These are phyloP conservation scores for Barnettozyma populi DNA, from an alignment of 805 yeast species.

Conservation along the genomic window DNA sequence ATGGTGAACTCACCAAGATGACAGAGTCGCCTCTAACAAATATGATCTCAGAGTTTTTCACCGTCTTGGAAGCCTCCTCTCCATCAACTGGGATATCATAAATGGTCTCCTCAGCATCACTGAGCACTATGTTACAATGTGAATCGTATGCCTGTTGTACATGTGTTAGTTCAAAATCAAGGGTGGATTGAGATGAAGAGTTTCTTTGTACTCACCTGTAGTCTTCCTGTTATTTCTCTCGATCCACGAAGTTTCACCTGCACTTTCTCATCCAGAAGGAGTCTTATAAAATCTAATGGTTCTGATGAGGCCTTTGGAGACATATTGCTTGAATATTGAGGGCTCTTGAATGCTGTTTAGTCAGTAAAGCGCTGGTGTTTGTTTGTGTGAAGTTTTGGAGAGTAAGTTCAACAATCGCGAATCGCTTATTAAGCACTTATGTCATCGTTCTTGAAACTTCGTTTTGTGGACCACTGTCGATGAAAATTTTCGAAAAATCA, in stretches of 20 bases:
- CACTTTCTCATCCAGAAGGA: constrained; percentile 81
- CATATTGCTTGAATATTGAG: not conserved
- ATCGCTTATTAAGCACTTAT: not conserved
- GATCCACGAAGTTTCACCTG: constrained; percentile 90
- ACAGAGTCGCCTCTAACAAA: constrained; percentile 98
- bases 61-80: constrained; percentile 25
- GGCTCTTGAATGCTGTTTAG: not conserved
- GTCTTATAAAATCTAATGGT: constrained; percentile 86
- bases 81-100: constrained; percentile 49
- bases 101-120: constrained; percentile 86
- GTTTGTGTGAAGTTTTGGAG: not conserved
- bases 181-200: not conserved
- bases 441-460: not conserved
- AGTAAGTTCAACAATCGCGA: not conserved
- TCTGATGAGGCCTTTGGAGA: constrained; percentile 31
- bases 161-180: not conserved
- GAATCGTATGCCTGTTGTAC: constrained; percentile 71
- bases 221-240: constrained; percentile 82
- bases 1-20: constrained; percentile 62
- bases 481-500: constrained; percentile 5
- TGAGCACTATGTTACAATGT: constrained; percentile 92
- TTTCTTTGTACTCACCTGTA: constrained; percentile 51
- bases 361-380: not conserved
- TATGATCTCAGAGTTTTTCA: constrained; percentile 75
- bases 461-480: not conserved